Evolutionary conservation across 2,329 filamentous ascomycete species (phyloP).

Genomic region (Colletotrichum gloeosporioides): DNA sequence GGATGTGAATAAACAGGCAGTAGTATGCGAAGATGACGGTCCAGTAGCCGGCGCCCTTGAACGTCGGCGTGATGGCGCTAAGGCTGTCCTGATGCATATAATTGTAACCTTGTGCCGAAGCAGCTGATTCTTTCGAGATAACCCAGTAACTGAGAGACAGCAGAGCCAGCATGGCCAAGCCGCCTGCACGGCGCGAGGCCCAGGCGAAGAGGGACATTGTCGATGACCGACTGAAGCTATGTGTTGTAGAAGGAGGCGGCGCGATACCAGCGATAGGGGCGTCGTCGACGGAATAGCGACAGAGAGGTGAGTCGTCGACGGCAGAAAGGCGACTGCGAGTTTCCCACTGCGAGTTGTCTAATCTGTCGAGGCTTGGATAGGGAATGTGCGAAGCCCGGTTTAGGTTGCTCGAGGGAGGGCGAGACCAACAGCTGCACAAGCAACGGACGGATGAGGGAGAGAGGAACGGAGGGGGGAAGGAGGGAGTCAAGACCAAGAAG

Average conservation of each 20-base stretch:
- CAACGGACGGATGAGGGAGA: neutral
- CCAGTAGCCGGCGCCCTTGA: constrained; percentile 52
- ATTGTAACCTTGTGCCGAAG: constrained; percentile 48
- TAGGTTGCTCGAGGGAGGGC: constrained; percentile 9
- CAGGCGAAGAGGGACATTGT: constrained; percentile 60
- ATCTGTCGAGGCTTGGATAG: constrained; percentile 5
- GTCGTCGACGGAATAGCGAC: neutral
- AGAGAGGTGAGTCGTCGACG: neutral
- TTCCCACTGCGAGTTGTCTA: neutral
- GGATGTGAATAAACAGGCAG: constrained; percentile 66
- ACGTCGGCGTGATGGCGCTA: constrained; percentile 32
- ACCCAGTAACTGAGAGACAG: constrained; percentile 59
- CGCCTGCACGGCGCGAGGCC: constrained; percentile 59
- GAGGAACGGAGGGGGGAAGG: constrained; percentile 15
- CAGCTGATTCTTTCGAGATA: constrained; percentile 54
- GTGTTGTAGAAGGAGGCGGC: neutral
- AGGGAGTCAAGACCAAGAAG: constrained; percentile 3
- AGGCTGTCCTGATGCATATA: constrained; percentile 45
- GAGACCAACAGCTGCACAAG: constrained; percentile 12
- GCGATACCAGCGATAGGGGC: constrained; percentile 2
- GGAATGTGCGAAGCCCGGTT: neutral
- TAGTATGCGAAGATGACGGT: constrained; percentile 67
- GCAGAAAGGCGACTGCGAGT: neutral
- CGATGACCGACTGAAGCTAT: constrained; percentile 19
- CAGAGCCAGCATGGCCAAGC: constrained; percentile 58